Evolutionary conservation across 192 early-diverging fungal genomes (phyloP).

Genomic region (Coemansia guatemalensis): DNA sequence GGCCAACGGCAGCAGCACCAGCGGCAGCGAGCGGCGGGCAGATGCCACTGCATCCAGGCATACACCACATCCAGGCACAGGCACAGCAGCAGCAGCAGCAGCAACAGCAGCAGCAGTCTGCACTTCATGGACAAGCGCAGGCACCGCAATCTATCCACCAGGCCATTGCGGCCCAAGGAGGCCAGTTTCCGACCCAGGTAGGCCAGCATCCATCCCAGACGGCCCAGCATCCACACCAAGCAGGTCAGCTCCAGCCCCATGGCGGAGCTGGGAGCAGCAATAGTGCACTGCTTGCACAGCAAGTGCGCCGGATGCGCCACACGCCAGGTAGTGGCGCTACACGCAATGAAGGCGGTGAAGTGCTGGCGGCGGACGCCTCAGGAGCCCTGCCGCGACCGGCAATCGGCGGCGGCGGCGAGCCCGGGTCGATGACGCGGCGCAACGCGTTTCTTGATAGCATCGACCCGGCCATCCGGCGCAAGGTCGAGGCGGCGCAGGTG

Average conservation of each 20-base stretch:
- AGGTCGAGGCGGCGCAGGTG: constrained; percentile 49
- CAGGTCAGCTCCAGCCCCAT: constrained; percentile 16
- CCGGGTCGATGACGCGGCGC: constrained; percentile 45
- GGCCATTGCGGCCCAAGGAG: constrained; percentile 21
- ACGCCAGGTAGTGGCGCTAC: constrained; percentile 8
- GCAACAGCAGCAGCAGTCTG: constrained; percentile 19
- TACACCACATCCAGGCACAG: constrained; percentile 17
- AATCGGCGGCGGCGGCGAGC: constrained; percentile 10
- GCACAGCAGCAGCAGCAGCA: constrained; percentile 23
- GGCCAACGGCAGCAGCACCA: constrained; percentile 16
- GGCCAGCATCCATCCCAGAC: constrained; percentile 6
- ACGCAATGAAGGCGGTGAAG: not conserved
- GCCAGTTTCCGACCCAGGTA: not conserved
- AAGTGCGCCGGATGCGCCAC: constrained; percentile 34
- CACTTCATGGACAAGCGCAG: constrained; percentile 16
- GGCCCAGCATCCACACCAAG: constrained; percentile 10
- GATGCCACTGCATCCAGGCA: not conserved
- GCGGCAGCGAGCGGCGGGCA: constrained; percentile 16
- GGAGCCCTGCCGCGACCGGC: constrained; percentile 10
- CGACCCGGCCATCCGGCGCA: constrained; percentile 49
- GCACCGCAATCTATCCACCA: constrained; percentile 32
- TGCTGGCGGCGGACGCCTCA: constrained; percentile 4
- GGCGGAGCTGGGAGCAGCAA: constrained; percentile 15
- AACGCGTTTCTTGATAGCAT: constrained; percentile 49
- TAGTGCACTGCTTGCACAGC: constrained; percentile 37